These are phyloP conservation scores for Pilaira anomala DNA, from an alignment of 192 early-diverging fungal species.

Conservation along the genomic window DNA sequence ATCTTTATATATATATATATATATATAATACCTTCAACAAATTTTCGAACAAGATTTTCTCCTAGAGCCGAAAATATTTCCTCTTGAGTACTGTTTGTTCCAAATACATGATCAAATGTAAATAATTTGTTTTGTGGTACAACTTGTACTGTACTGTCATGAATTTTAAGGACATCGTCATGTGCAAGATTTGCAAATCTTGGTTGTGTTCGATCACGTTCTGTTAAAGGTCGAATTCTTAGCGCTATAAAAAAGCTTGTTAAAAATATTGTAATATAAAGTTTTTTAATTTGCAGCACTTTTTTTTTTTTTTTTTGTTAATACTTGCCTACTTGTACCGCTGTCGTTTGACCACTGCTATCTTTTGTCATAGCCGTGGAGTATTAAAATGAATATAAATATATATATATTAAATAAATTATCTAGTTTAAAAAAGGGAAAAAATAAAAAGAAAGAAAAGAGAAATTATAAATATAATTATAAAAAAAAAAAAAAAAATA, in stretches of 20 bases:
- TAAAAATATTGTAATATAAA: neutral
- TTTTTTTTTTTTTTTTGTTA: conserved; percentile 6
- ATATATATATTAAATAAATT: too few relatives aligned
- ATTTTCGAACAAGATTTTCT: conserved; percentile 30
- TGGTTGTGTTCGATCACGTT: conserved; percentile 32
- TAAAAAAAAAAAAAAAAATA: too few relatives aligned
- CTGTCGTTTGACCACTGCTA: conserved; percentile 26
- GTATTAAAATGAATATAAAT: neutral
- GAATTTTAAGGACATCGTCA: conserved; percentile 29
- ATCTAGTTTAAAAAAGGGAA: too few relatives aligned
- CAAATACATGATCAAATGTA: conserved; percentile 37
- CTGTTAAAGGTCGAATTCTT: conserved; percentile 32
- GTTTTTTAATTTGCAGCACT: too few relatives aligned
- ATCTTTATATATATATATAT: neutral
- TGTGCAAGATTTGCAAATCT: conserved; percentile 33
- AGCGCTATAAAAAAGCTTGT: conserved; percentile 25
- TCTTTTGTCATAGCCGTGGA: neutral
- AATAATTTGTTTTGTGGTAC: conserved; percentile 32
- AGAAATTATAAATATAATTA: neutral
- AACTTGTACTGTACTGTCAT: conserved; percentile 28
- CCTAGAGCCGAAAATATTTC: conserved; percentile 31
- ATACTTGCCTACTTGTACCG: conserved; percentile 40
- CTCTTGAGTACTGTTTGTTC: conserved; percentile 26
- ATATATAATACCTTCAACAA: conserved; percentile 27
- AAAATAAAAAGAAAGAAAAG: neutral